Evolutionary conservation across 257 asterid species (phyloP), one percentile per base, ranked within the genome.

Genomic region (Capsicum chinense): DNA sequence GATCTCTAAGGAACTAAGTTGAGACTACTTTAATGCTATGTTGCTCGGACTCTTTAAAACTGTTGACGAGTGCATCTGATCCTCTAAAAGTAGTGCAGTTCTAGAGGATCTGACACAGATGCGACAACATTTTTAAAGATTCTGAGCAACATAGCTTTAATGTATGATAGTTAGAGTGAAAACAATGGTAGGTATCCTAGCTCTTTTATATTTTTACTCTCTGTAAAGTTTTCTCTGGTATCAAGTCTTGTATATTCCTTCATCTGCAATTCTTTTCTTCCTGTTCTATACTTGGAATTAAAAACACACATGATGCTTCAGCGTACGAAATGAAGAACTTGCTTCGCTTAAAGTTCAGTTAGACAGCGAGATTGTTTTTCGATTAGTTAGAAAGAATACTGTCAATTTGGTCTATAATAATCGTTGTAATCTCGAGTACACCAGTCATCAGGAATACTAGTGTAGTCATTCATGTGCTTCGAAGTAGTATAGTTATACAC

Each of bases 161-260:
- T 66, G 47, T 12, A 62, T 66, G 79, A 70, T 70, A 15, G 26
- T 68, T 37, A 4, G 54, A 39, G 26, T 68, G 78, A 68, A 39
- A 39, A 7, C 39, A 15, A 2, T 39, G 3, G 78, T 37, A 68
- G 78, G 26, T 68, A 68, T 39, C 54, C 52, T 39, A 35, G 14
- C 8, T 44, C 76, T 15, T 68, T 6, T 39, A 42, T 15, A 68
- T 42, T 42, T 70, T 16, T 44, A 17, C 37, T 70, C 11, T 17
- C 0, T 70, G 44, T 70, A 4, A 70, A 70, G 47, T 21, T 76
- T 76, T 13, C 47, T 76, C 8, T 76, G 47, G 0, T 76, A 21
- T 76, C 63, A 52, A 76, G 81, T 52, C 47, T 26, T 76, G 8
- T 13, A 76, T 76, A 14, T 76, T 76, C 63, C 14, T 19, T 12